A percentile compares a stretch with the other conserved stretches of the same genome.
phyloP scores from a whole-genome alignment of 2,329 filamentous ascomycete species.

The Apiospora marii region DNA sequence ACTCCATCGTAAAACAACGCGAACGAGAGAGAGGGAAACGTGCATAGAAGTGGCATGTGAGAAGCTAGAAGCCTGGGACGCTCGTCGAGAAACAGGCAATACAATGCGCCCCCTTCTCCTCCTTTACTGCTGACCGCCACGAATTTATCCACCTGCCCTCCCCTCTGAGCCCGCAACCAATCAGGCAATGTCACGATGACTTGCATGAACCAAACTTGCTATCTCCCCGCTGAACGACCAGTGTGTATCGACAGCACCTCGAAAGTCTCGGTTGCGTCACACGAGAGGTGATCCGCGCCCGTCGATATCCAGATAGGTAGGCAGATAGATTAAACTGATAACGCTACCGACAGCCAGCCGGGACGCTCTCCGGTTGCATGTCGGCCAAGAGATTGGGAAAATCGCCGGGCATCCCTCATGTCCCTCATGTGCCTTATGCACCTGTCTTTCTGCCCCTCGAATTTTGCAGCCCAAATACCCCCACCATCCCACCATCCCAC shows the following conservation, averaged over 20 bases:
- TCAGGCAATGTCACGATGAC: constrained; percentile 22
- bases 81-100: neutral
- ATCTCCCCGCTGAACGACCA: neutral
- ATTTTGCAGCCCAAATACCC: neutral
- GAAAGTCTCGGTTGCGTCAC: constrained; percentile 3
- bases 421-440: no score
- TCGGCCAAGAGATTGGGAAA: neutral
- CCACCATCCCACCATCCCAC: constrained; percentile 1
- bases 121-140: constrained; percentile 18
- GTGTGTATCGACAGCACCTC: neutral
- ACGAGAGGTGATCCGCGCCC: neutral
- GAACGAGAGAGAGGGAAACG: neutral
- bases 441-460: neutral
- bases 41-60: neutral
- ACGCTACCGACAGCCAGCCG: constrained; percentile 5
- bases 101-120: neutral
- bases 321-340: neutral
- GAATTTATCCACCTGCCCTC: neutral
- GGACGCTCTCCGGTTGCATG: neutral
- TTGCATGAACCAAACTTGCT: constrained; percentile 22
- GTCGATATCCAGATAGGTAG: neutral
- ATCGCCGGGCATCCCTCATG: neutral
- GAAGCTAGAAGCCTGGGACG: neutral
- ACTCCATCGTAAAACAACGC: neutral
- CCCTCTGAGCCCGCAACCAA: constrained; percentile 6